Conservation (phyloP, 495 filamentous ascomycete genomes). For the Hyaloscypha variabilis region DNA sequence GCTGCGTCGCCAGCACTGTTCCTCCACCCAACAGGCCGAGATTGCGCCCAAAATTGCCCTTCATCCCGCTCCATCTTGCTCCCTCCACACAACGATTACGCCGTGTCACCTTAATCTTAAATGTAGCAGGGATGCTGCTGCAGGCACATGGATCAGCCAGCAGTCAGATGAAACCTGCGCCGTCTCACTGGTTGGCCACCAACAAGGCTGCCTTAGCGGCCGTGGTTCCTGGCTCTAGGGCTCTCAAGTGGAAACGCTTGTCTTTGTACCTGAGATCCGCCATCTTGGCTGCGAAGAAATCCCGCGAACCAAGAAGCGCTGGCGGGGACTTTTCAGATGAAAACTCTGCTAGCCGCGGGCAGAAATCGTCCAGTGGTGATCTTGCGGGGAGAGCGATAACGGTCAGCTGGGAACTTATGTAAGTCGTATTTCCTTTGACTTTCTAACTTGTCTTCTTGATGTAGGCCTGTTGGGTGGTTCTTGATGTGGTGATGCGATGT, state of each 20-base stretch:
- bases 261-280: background rate
- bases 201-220: background rate
- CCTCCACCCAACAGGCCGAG: background rate
- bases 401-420: background rate
- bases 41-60: background rate
- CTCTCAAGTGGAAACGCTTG: background rate
- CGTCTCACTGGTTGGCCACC: constrained; percentile 10
- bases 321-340: background rate
- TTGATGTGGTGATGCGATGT: background rate
- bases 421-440: background rate
- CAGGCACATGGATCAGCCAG: constrained; percentile 7
- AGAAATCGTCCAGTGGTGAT: background rate
- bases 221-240: constrained; percentile 8
- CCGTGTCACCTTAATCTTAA: constrained; percentile 3
- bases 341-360: background rate
- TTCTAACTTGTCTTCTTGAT: background rate
- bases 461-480: background rate
- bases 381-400: background rate
- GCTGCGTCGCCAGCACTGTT: background rate
- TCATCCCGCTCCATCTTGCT: background rate
- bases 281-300: background rate
- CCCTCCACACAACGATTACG: background rate
- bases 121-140: background rate
- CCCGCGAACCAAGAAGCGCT: background rate
- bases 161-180: background rate